A percentile compares a stretch with the other conserved stretches of the same genome.
These are phyloP conservation scores for Rhizopus arrhizus DNA, from an alignment of 371 early-diverging fungal species.

Conservation along the genomic window DNA sequence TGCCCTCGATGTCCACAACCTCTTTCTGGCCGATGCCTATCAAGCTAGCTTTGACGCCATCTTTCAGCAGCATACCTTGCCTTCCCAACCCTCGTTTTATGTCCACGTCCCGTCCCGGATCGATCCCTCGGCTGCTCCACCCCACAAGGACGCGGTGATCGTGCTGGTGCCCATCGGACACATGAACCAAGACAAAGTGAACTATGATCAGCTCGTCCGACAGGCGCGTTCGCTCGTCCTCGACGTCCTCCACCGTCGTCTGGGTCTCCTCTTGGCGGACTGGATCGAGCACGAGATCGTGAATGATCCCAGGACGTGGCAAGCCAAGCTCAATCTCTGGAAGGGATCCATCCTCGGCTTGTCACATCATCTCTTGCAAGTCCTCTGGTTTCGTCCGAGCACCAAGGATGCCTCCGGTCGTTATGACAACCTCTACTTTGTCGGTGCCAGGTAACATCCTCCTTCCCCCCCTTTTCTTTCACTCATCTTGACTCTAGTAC, in stretches of 20 bases:
- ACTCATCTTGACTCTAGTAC: constrained; percentile 22
- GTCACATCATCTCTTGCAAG: constrained; percentile 60
- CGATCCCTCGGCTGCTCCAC: constrained; percentile 61
- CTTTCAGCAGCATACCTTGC: constrained; percentile 50
- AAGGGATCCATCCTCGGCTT: constrained; percentile 66
- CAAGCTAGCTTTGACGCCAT: constrained; percentile 63
- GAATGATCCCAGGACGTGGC: constrained; percentile 64
- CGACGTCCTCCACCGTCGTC: constrained; percentile 38
- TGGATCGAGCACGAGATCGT: constrained; percentile 58
- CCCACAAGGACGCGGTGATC: constrained; percentile 53
- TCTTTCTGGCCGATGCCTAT: constrained; percentile 65
- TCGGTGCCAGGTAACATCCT: constrained; percentile 47
- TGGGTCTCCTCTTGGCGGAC: constrained; percentile 47
- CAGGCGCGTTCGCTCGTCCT: constrained; percentile 56
- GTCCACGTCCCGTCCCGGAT: constrained; percentile 65
- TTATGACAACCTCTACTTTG: constrained; percentile 64
- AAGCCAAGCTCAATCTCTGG: constrained; percentile 62
- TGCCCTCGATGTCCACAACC: constrained; percentile 63
- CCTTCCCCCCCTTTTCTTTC: background rate
- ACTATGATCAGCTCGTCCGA: constrained; percentile 40
- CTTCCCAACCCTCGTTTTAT: constrained; percentile 62
- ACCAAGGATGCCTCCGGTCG: constrained; percentile 57
- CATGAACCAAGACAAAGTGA: constrained; percentile 29
- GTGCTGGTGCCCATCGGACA: constrained; percentile 65
- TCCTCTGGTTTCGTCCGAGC: constrained; percentile 62